A percentile compares a stretch with the other conserved stretches of the same genome.
These are phyloP conservation scores for Cubamyces sp. DNA, from an alignment of 768 basidiomycete species.

Conservation along the genomic window DNA sequence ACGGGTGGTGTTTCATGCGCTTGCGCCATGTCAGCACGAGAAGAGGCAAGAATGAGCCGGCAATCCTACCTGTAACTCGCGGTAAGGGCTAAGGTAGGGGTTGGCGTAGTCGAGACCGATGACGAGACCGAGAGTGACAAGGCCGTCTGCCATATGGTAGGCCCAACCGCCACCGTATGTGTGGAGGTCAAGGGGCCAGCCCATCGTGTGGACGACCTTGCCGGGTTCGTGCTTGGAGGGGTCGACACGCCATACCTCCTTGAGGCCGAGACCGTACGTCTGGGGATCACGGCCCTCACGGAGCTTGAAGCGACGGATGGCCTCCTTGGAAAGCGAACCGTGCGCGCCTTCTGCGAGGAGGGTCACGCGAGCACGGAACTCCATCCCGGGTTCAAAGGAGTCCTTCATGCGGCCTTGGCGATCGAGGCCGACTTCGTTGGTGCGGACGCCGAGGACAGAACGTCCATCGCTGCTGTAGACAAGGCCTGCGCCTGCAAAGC, in stretches of 20 bases:
- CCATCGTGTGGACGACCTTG: constrained; percentile 91
- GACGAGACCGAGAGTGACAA: constrained; percentile 90
- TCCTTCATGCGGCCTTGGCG: constrained; percentile 77
- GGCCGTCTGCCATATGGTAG: constrained; percentile 93
- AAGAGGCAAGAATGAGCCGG: not conserved
- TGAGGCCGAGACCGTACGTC: constrained; percentile 94
- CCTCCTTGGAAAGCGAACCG: constrained; percentile 84
- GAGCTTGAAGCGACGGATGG: constrained; percentile 74
- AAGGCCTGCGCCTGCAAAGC: constrained; percentile 90
- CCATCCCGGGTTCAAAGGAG: constrained; percentile 94
- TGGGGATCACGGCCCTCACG: constrained; percentile 76
- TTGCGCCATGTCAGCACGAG: constrained; percentile 37
- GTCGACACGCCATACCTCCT: constrained; percentile 96
- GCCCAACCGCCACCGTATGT: constrained; percentile 93
- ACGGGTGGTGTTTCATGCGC: constrained; percentile 97
- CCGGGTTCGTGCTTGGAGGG: constrained; percentile 65
- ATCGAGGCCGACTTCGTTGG: constrained; percentile 94
- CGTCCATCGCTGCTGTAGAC: constrained; percentile 67
- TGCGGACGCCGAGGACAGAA: constrained; percentile 77
- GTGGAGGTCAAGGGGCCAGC: constrained; percentile 84
- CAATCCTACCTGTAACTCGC: constrained; percentile 81
- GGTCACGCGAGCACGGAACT: constrained; percentile 89
- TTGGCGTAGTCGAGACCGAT: constrained; percentile 95
- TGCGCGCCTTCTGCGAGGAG: constrained; percentile 95
- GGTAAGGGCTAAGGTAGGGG: constrained; percentile 89